Base-by-base conservation (phyloP, 768 basidiomycete species). In the Mrakia gelida region DNA sequence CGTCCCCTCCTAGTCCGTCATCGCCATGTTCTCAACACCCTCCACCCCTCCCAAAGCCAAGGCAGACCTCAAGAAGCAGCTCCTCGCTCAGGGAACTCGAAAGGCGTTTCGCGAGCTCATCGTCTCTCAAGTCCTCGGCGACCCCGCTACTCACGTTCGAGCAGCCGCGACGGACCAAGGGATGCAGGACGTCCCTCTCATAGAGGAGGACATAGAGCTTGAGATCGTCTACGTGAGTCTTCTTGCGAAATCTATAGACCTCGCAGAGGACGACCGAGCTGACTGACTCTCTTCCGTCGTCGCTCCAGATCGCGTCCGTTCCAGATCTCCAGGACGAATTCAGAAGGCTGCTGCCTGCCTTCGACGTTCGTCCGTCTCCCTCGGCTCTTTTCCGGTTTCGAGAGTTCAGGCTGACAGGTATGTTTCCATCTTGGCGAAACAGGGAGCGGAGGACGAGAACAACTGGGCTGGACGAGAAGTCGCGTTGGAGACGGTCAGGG, bases 401-500 rank as follows among this genome's bases (percentile, higher is more conserved):
- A 23, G 38, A 26, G 18, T 0, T 0, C 3, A 21, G 21, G 15
- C 49, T 52, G 49, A 52, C 49, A 21, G 16, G 49, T 7, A 52
- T 21, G 3, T 21, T 26, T 54, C 61, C 77, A 26, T 16, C 73
- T 30, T 56, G n/a, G 45, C 72, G 67, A 67, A 75, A 3, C 79
- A 94, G 91, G 97, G 96, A n/a, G 96, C 89, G 85, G 96, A 99
- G 85, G 92, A 92, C 0, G 96, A 99, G 83, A 93, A 95, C 80
- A 99, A 99, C 81, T 99, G 96, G 96, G 87, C 89, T 62, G 86
- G 87, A 41, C 88, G 96, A 78, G 96, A 99, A 80, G 88, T 88
- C 80, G 88, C 91, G 15, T 87, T 95, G 79, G 87, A 89, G 62
- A 88, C 90, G 26, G 91, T 98, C 11, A 89, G 95, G 63, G 92